These are phyloP conservation scores for Sicyos edulis DNA, from an alignment of 306 rosid genomes.

Conservation along the genomic window DNA sequence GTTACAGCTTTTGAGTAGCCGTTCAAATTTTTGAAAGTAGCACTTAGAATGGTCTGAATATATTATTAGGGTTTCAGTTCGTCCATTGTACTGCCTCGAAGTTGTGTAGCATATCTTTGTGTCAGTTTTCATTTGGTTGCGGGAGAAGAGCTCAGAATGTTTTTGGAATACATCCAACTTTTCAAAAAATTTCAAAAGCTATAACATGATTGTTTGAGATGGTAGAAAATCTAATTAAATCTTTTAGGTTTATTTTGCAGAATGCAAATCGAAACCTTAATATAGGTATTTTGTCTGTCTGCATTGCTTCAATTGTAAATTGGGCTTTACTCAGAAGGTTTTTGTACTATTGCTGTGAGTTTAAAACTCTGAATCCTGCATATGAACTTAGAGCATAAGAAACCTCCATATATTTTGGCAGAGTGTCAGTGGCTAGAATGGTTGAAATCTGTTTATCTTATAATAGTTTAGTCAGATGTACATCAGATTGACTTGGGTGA, in stretches of 20 bases:
- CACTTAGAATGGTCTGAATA: not conserved
- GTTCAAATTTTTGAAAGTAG: not conserved
- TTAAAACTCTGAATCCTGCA: not conserved
- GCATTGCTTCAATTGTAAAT: not conserved
- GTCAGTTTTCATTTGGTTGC: constrained; percentile 7
- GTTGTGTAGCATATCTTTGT: not conserved
- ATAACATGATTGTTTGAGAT: not conserved
- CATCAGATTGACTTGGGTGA: not conserved
- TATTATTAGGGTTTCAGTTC: not conserved
- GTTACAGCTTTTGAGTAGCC: not conserved
- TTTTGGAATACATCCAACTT: not conserved
- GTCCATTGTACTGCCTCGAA: not conserved
- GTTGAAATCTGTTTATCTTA: not conserved
- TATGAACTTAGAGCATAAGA: constrained; percentile 1
- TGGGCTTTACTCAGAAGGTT: not conserved
- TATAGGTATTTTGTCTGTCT: not conserved
- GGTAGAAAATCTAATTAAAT: not conserved
- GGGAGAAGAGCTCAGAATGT: not conserved
- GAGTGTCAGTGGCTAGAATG: not conserved
- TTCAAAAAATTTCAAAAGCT: not conserved
- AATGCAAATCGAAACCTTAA: not conserved
- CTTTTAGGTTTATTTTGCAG: constrained; percentile 4
- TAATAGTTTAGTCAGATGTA: not conserved
- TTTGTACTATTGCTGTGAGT: not conserved
- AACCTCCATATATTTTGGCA: not conserved